Evolutionary conservation across 176 grass and related monocot genomes (phyloP).

Genomic region (Tillandsia fasciculata): DNA sequence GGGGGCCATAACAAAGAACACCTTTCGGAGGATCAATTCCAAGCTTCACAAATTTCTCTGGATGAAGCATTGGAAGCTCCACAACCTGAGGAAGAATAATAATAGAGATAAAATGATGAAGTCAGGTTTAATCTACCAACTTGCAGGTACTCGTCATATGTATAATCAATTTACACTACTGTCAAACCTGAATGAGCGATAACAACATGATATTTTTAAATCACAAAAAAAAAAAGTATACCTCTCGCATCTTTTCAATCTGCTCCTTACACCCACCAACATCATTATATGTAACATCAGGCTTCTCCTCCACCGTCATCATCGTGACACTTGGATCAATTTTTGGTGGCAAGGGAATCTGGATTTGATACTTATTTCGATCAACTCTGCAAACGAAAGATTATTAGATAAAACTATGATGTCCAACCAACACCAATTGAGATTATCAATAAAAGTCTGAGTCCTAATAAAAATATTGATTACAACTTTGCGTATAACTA

Average conservation of each 20-base stretch:
- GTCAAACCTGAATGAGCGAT: no score
- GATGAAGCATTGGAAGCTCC: constrained; percentile 32
- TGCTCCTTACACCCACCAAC: constrained; percentile 31
- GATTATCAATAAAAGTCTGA: background rate
- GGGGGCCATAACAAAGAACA: constrained; percentile 28
- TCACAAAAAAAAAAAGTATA: background rate
- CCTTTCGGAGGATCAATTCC: constrained; percentile 30
- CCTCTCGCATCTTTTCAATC: constrained; percentile 28
- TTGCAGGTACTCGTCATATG: no score
- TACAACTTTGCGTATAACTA: no score
- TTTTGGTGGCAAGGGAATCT: constrained; percentile 84
- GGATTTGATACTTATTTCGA: constrained; percentile 87
- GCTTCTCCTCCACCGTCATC: constrained; percentile 82
- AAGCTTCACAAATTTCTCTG: constrained; percentile 28
- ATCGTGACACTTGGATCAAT: constrained; percentile 96
- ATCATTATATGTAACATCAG: constrained; percentile 33
- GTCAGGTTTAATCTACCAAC: no score
- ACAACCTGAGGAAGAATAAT: constrained; percentile 22
- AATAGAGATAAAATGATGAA: background rate
- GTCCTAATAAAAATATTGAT: no score
- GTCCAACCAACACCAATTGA: background rate
- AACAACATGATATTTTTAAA: no score
- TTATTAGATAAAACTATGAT: constrained; percentile 4
- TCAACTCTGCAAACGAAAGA: constrained; percentile 57
- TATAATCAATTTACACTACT: no score